Percentiles rank a stretch among this genome's conserved stretches.
phyloP scores from a whole-genome alignment of 2,329 filamentous ascomycete species.

The Colletotrichum chrysophilum region DNA sequence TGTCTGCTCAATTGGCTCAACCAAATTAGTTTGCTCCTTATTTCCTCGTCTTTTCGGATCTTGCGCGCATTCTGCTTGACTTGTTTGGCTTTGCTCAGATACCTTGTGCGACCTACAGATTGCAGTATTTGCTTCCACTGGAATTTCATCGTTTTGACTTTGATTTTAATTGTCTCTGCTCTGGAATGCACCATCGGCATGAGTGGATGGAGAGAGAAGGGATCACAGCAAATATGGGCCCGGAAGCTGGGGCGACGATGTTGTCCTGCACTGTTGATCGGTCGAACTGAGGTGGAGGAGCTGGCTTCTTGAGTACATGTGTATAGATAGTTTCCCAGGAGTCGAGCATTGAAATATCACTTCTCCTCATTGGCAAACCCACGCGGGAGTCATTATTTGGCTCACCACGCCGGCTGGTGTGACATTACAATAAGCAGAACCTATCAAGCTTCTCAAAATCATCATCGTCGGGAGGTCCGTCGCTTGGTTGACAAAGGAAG shows the following conservation, averaged over 20 bases:
- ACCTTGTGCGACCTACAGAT: conserved; percentile 66
- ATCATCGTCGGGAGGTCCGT: not conserved
- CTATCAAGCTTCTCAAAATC: not conserved
- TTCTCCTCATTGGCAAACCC: conserved; percentile 8
- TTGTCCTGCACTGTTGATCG: not conserved
- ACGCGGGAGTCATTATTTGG: not conserved
- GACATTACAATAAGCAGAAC: not conserved
- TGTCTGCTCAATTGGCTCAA: conserved; percentile 13
- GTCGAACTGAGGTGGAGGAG: not conserved
- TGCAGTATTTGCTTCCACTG: conserved; percentile 25
- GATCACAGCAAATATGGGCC: not conserved
- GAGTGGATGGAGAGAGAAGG: not conserved
- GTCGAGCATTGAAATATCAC: conserved; percentile 15
- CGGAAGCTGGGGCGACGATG: not conserved
- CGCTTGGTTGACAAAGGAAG: not conserved
- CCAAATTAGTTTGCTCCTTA: conserved; percentile 18
- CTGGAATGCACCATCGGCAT: conserved; percentile 2
- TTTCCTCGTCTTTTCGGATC: conserved; percentile 21
- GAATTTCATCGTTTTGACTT: conserved; percentile 7
- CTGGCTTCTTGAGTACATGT: conserved; percentile 4
- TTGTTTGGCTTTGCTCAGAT: conserved; percentile 44
- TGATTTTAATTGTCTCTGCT: not conserved
- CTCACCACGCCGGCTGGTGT: not conserved
- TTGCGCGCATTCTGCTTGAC: not conserved
- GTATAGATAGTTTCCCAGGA: conserved; percentile 19